A percentile compares a stretch with the other conserved stretches of the same genome.
Conservation (phyloP, 2,329 filamentous ascomycete species). For the Ascochyta clinopodiicola region DNA sequence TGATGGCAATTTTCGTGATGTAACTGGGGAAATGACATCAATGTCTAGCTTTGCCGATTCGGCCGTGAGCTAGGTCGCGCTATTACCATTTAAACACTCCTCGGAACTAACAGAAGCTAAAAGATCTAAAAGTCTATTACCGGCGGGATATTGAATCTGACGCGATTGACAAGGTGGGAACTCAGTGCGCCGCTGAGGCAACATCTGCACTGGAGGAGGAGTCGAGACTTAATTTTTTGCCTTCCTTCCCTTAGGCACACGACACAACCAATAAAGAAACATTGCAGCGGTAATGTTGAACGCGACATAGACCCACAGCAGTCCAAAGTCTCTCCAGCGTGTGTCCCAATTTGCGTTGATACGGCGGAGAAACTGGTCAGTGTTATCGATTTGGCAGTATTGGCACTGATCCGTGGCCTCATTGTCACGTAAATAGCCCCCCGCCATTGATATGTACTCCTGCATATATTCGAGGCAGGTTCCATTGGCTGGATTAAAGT, state of each 20-base stretch:
- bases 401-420: conserved; percentile 51
- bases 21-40: conserved; percentile 16
- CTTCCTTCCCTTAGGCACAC: conserved; percentile 58
- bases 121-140: conserved; percentile 8
- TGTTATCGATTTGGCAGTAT: conserved; percentile 56
- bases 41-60: background rate
- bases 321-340: conserved; percentile 66
- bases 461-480: conserved; percentile 55
- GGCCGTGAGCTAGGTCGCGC: conserved; percentile 1
- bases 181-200: background rate
- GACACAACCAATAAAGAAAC: conserved; percentile 59
- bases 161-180: background rate
- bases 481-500: conserved; percentile 47
- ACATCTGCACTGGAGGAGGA: background rate
- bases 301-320: conserved; percentile 59
- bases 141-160: background rate
- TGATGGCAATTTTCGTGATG: conserved; percentile 7
- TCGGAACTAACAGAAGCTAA: background rate
- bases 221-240: conserved; percentile 28
- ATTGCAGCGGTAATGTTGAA: conserved; percentile 58
- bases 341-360: conserved; percentile 54
- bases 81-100: conserved; percentile 6
- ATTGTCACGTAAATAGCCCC: conserved; percentile 54
- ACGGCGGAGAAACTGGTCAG: conserved; percentile 56
- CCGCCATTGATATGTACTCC: conserved; percentile 46